Percentiles rank a stretch among this genome's conserved stretches.
phyloP scores from a whole-genome alignment of 2,329 filamentous ascomycete species.

The Ploettnerulaceae sp. region DNA sequence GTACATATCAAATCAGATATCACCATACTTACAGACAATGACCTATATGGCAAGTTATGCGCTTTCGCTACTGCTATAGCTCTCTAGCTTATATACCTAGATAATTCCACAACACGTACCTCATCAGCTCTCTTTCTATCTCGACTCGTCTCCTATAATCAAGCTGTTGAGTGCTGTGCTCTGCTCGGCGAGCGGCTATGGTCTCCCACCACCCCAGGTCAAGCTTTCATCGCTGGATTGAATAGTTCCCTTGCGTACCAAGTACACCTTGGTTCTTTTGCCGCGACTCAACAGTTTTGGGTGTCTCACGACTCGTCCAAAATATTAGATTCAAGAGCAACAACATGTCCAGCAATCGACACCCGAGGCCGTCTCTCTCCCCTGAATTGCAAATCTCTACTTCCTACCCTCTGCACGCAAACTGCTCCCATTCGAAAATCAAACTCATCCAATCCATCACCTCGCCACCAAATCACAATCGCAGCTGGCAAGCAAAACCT shows the following conservation, averaged over 20 bases:
- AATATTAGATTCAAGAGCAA: background rate
- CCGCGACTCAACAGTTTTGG: conserved; percentile 10
- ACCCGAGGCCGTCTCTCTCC: background rate
- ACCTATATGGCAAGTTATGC: conserved; percentile 4
- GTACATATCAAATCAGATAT: conserved; percentile 6
- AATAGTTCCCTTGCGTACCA: conserved; percentile 15
- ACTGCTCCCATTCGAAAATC: conserved; percentile 29
- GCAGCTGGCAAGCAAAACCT: conserved; percentile 25
- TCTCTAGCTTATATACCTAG: background rate
- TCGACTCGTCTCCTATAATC: background rate
- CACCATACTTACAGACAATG: conserved; percentile 14
- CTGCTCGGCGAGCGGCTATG: conserved; percentile 5
- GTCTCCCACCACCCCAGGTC: background rate
- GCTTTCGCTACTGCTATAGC: background rate
- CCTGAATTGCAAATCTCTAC: conserved; percentile 19
- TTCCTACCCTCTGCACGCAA: conserved; percentile 47
- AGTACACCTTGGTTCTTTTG: background rate
- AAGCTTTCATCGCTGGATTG: conserved; percentile 6
- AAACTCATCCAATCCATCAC: conserved; percentile 28
- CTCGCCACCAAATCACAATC: conserved; percentile 36
- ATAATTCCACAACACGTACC: background rate
- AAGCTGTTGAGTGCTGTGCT: background rate
- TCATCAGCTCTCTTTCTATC: background rate
- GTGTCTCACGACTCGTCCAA: background rate
- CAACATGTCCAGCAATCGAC: conserved; percentile 1